Base-by-base conservation (phyloP, 148 eudicot species). In the Chenopodium quinoa region DNA sequence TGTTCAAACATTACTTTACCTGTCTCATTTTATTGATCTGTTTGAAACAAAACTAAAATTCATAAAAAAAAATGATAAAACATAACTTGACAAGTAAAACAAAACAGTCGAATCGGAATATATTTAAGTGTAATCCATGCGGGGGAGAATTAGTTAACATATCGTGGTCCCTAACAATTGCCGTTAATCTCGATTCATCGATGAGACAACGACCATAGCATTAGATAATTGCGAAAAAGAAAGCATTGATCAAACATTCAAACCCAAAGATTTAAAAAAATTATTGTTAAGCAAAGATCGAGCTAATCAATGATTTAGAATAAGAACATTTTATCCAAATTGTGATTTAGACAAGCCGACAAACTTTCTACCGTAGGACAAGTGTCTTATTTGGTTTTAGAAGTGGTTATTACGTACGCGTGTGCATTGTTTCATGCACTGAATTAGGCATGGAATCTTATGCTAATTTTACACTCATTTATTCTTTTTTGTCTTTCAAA, bases 301-400 rank as follows among this genome's bases (percentile, higher is more conserved):
- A 62, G 27, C 44, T 19, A 66, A 54, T 27, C n/a, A 78, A 16
- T 68, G 32, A 17, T 37, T 54, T 56, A 17, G 62, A 56, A 56
- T 56, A 56, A 56, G 62, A 56, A 56, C 48, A 23, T 46, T n/a
- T 65, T 65, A 83, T 78, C 60, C 74, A 78, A 73, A 78, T n/a
- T 72, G 73, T 37, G 25, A 79, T 14, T n/a, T 25, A 79, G 82
- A 79, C 69, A 75, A 22, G 82, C 85, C 85, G 85, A 83, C 82
- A 83, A 79, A 74, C 60, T 40, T 27, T 1, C 29, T 22, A 20
- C 9, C 5, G 19, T 11, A 79, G 0, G 79, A 83, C 85, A 83
- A 75, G 82, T 83, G 82, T 83, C 52, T 13, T 79, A 40, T 62
- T 83, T 19, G 27, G 64, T 34, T 65, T 50, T 65, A 54, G 75